Conservation (phyloP, 1,139 yeast genomes). For the Diutina siamensis region DNA sequence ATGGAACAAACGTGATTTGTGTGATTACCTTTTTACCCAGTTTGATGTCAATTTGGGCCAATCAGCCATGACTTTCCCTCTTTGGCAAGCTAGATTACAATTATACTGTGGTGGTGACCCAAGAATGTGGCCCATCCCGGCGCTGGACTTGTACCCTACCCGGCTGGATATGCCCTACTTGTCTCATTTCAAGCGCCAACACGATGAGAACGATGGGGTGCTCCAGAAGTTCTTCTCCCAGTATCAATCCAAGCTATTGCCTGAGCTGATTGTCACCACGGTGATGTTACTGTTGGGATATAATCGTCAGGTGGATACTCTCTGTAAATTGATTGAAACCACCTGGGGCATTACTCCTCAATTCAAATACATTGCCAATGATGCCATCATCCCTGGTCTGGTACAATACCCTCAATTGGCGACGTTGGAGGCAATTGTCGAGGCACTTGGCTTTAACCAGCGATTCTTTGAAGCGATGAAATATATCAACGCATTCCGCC, state of each 20-base stretch:
- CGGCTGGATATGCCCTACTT: neutral
- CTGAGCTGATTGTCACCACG: neutral
- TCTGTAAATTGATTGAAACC: neutral
- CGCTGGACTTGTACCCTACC: neutral
- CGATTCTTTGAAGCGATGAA: constrained; percentile 3
- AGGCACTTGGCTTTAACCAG: neutral
- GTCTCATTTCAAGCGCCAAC: neutral
- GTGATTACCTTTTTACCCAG: neutral
- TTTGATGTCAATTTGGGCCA: neutral
- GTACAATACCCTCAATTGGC: neutral
- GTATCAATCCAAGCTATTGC: neutral
- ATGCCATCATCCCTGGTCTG: neutral
- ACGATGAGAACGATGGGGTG: neutral
- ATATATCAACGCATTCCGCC: constrained; percentile 1
- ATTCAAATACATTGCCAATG: neutral
- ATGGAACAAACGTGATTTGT: constrained; percentile 5
- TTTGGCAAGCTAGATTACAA: constrained; percentile 1
- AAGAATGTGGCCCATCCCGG: neutral
- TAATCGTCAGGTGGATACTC: neutral
- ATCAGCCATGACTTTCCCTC: neutral
- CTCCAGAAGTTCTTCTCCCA: neutral
- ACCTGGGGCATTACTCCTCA: constrained; percentile 3
- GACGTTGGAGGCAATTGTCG: neutral
- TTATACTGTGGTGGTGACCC: constrained; percentile 3
- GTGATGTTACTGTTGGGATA: constrained; percentile 3